Base-by-base conservation (phyloP, 2,329 filamentous ascomycete species). In the Penicillium freii region DNA sequence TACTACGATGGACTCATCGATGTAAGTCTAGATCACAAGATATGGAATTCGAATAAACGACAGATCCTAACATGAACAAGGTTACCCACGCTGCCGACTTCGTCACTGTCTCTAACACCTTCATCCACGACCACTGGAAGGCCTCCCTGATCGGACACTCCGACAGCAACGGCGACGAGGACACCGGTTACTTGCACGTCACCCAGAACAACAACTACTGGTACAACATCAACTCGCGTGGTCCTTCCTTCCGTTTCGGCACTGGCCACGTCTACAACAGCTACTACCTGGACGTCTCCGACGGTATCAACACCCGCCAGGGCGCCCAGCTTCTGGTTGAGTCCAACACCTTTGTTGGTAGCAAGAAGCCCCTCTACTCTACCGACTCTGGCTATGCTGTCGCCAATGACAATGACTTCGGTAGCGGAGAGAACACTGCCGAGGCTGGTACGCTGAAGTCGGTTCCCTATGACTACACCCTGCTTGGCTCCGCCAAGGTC, bases 1-100 rank as follows among this genome's bases (percentile, higher is more conserved):
- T 87, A 82, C 76, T 89, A 87, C 68, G 87, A 89, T 56, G 87
- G 87, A 33, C 81, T 89, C 1, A 74, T 86, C 46, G 87, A 89
- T 65, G 75, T 71, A 57, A 36, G 66, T 29, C 7, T 13, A 4
- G 3, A 10, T 34, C 10, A 36, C 31, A 15, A 19, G 2, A 45
- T 23, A 17, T 10, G 21, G 10, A 34, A 29, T 4, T 0, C 4
- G 9, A 27, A 19, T 0, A 27, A 29, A 6, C 13, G 53, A 54
- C 23, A 50, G 27, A 23, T 19, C 43, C 51, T 52, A 25, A 64
- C 10, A 2, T 13, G 15, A 25, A 19, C 5, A 49, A 71, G 69
- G 48, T 84, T 50, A 87, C 82, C 49, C 86, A 88, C 73, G 87
- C 78, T 46, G 77, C 81, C 10, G 85, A 89, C 75, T 88, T 76